Conservation (phyloP, 1,284 basidiomycete species). For the Tetrapyrgos nigripes region DNA sequence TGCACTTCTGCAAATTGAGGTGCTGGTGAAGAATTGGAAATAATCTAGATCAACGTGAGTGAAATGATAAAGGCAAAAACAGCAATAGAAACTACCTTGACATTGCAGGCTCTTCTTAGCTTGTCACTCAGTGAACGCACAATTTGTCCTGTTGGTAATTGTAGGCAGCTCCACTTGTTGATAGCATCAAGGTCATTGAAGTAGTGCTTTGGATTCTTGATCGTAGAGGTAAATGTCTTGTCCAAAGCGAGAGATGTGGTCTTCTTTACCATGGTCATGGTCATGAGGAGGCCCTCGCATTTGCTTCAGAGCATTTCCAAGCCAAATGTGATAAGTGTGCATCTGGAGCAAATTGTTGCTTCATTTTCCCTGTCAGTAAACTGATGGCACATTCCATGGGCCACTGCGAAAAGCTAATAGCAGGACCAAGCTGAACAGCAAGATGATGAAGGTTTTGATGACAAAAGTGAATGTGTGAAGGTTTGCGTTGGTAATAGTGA, state of each 20-base stretch:
- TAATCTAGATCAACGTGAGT: no score
- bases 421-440: constrained; percentile 24
- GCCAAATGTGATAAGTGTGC: constrained; percentile 28
- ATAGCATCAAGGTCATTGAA: no score
- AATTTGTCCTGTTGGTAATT: constrained; percentile 38
- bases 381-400: constrained; percentile 34
- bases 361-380: constrained; percentile 30
- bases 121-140: constrained; percentile 29
- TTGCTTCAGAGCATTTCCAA: constrained; percentile 24
- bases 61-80: not conserved
- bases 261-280: not conserved
- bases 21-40: no score
- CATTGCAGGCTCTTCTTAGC: constrained; percentile 29
- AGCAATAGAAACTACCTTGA: constrained; percentile 27
- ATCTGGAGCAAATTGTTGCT: constrained; percentile 30
- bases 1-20: not conserved
- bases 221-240: constrained; percentile 18
- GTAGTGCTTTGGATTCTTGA: not conserved
- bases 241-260: not conserved
- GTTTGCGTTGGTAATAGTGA: constrained; percentile 29
- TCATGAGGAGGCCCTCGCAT: constrained; percentile 26
- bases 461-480: constrained; percentile 30
- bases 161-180: constrained; percentile 38
- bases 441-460: constrained; percentile 26
- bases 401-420: constrained; percentile 26